Conservation (phyloP, 805 yeast species). For the Candida golubevii region DNA sequence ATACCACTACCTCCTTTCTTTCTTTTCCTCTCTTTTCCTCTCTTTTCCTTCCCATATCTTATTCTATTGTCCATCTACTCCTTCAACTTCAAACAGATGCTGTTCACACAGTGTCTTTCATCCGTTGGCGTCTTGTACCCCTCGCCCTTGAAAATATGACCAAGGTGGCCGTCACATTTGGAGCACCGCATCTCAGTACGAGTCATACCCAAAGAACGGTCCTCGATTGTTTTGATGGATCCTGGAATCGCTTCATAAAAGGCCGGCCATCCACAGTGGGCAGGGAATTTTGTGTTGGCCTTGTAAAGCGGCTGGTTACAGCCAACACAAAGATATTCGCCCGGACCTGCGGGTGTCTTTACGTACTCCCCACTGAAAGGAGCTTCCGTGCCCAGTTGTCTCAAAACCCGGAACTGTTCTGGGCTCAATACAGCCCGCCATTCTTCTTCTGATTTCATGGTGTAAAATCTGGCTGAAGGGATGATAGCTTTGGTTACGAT, state of each 20-base stretch:
- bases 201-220: conserved; percentile 66
- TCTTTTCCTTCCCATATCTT: neutral
- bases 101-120: conserved; percentile 92
- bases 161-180: conserved; percentile 89
- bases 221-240: conserved; percentile 58
- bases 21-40: neutral
- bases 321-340: conserved; percentile 81
- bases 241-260: conserved; percentile 88
- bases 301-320: conserved; percentile 77
- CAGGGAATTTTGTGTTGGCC: conserved; percentile 75
- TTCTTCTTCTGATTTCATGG: conserved; percentile 43
- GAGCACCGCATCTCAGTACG: conserved; percentile 88
- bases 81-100: conserved; percentile 68
- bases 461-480: conserved; percentile 2
- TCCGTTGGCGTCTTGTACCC: conserved; percentile 87
- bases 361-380: conserved; percentile 63
- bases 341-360: conserved; percentile 49
- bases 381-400: conserved; percentile 70
- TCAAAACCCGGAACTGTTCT: conserved; percentile 70
- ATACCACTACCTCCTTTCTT: too few species aligned
- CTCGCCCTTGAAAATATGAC: conserved; percentile 93
- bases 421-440: conserved; percentile 81
- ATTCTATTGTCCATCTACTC: conserved; percentile 1
- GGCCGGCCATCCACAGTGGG: conserved; percentile 99
- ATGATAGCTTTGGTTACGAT: neutral